Base-by-base conservation (phyloP, 1,139 yeast species). In the Candida sanyaensis region DNA sequence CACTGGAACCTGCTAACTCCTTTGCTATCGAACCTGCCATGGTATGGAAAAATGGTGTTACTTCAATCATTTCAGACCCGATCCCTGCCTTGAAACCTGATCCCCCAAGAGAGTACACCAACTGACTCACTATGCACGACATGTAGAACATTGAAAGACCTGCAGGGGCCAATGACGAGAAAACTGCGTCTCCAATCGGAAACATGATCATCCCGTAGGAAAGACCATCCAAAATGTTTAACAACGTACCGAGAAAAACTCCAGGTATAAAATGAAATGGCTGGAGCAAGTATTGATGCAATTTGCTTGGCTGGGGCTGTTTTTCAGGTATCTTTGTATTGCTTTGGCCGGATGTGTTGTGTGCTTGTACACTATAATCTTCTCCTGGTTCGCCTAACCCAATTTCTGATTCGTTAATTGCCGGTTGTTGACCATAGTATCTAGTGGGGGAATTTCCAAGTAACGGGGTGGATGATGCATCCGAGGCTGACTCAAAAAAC, bases 51-150 rank as follows among this genome's bases (percentile, higher is more conserved):
- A 93, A 93, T 1, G 99, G 99, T 1, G 97, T 96, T 21, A 93
- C 92, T 66, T 93, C 99, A 56, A 93, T 93, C 99, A 93, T 93
- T 69, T 93, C 99, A 4, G 97, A 88, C 0, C 99, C 99, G 44
- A 92, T 85, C 8, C 96, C 97, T 7, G 93, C 80, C 53, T 82
- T 83, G 68, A 93, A 93, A 4, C 90, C 87, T 10, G 96, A 88
- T 2, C 96, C 96, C 17, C 99, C 99, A 28, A 88, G 67, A 0
- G 98, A 91, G 62, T 81, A 92, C 4, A 90, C 88, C 55, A 91
- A 70, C 62, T 93, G 99, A 0, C 97, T 88, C 0, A 92, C 80
- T 26, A 93, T 80, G 45, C 97, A 88, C 6, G 96, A 88, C 41
- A 93, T 80, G 66, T 93, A 93, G 64, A 93, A 93, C 96, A 93